Evolutionary conservation across 163 green algal species (phyloP).

Genomic region (Scenedesmus sp.): DNA sequence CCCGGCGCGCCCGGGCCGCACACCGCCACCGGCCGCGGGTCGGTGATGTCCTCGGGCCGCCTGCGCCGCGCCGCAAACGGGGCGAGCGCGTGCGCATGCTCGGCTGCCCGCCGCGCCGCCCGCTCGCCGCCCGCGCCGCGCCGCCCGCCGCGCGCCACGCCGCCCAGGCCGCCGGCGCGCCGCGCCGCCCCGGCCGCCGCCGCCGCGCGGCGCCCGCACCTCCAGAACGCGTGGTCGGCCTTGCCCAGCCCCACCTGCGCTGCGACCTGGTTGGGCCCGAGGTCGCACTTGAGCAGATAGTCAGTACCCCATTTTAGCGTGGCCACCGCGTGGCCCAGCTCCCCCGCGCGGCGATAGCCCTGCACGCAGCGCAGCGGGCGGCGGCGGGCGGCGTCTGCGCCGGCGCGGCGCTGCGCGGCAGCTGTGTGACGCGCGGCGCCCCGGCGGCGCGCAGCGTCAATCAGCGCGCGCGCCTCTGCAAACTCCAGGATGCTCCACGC

Average conservation of each 20-base stretch:
- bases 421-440: no score
- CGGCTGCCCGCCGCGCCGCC: no score
- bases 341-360: constrained; percentile 32
- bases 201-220: not conserved
- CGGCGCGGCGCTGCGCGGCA: no score
- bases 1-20: not conserved
- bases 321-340: constrained; percentile 46
- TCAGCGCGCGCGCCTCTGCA: constrained; percentile 31
- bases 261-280: not conserved
- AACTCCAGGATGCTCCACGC: constrained; percentile 76
- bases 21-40: not conserved
- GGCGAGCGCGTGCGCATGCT: no score
- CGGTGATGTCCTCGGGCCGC: constrained; percentile 24
- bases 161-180: no score
- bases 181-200: no score
- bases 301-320: constrained; percentile 70
- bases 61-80: not conserved
- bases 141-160: no score
- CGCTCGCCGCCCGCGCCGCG: no score
- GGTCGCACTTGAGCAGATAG: constrained; percentile 71
- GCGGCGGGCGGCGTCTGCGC: no score
- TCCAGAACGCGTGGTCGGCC: constrained; percentile 31
- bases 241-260: constrained; percentile 32
- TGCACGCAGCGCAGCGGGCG: not conserved
- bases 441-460: no score